Evolutionary conservation across 306 rosid genomes (phyloP), one percentile per base, ranked within the genome.

Genomic region (Amphicarpaea edgeworthii): DNA sequence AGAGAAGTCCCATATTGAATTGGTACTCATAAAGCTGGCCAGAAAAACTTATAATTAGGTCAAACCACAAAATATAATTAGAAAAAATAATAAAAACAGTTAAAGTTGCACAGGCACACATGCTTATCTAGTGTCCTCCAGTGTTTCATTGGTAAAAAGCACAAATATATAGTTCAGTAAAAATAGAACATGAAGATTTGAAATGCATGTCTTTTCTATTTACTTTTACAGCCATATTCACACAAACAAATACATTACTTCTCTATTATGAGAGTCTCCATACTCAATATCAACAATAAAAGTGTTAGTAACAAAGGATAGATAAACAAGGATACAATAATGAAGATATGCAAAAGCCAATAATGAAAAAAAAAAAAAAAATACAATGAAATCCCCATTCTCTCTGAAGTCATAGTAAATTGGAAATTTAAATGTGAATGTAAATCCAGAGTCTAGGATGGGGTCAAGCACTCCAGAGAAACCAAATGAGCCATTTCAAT

Each of bases 1-100:
- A 82, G 60, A 95, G 99, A 79, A 92, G 92, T 67, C 99, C 99
- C 99, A 95, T 95, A 77, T 92, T 92, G 83, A 79, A 95, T 47
- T 95, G 99, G 81, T 92, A 95, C 59, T 95, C 97, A 58, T 86
- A 92, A 82, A 95, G 99, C 99, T 92, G 93, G 53, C 24, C 73
- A 75, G 14, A 66, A 62, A 76, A 40, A 43, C 47, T 68, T 6
- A 47, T 42, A 54, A 76, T 77, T 26, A 78, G 51, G 37, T 58
- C 8, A 50, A 72, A 70, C 49, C 57, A 58, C 38, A 78, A 38
- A 11, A 49, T 3, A 54, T 37, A 34, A 21, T 5, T 17, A 32
- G 32, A 14, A 23, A 24, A 42, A 42, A 26, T 34, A 51, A 43
- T 32, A 5, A 17, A 17, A 72, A 57, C 15, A 4, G 46, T 40